A percentile compares a stretch with the other conserved stretches of the same genome.
phyloP scores from a whole-genome alignment of 371 early-diverging fungal species.

The Coemansia sp. region DNA sequence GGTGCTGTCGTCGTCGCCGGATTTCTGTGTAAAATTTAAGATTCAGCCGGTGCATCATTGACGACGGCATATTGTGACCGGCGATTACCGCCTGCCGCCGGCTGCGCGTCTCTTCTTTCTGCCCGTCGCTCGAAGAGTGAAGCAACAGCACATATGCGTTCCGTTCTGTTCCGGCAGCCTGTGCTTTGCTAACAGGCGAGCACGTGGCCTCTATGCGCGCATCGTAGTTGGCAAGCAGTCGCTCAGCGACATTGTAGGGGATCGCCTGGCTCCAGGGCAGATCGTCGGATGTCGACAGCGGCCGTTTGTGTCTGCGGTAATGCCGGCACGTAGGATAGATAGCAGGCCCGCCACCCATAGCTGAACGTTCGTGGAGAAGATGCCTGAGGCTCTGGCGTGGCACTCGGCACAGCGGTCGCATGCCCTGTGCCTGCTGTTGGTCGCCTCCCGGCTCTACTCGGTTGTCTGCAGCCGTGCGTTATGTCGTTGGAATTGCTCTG shows the following conservation, averaged over 20 bases:
- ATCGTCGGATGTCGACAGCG: background rate
- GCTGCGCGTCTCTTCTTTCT: background rate
- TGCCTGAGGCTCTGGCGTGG: constrained; percentile 1
- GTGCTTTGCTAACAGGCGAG: background rate
- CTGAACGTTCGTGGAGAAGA: no score
- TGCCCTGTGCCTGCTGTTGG: background rate
- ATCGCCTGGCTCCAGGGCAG: constrained; percentile 25
- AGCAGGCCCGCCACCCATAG: no score
- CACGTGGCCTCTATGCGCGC: background rate
- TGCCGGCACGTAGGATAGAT: background rate
- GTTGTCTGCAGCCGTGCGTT: background rate
- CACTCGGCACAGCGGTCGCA: background rate
- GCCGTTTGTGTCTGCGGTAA: background rate
- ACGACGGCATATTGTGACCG: constrained; percentile 42
- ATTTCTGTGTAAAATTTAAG: constrained; percentile 21
- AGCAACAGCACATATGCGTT: background rate
- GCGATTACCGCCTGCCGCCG: background rate
- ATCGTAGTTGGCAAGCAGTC: constrained; percentile 19
- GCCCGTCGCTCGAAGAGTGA: background rate
- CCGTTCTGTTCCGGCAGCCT: background rate
- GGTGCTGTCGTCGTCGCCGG: constrained; percentile 32
- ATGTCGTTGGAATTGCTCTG: background rate
- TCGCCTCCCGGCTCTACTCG: background rate
- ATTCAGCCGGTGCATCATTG: constrained; percentile 33
- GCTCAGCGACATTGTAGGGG: constrained; percentile 11